Conservation (phyloP, 805 yeast genomes). For the Lachancea waltii region DNA sequence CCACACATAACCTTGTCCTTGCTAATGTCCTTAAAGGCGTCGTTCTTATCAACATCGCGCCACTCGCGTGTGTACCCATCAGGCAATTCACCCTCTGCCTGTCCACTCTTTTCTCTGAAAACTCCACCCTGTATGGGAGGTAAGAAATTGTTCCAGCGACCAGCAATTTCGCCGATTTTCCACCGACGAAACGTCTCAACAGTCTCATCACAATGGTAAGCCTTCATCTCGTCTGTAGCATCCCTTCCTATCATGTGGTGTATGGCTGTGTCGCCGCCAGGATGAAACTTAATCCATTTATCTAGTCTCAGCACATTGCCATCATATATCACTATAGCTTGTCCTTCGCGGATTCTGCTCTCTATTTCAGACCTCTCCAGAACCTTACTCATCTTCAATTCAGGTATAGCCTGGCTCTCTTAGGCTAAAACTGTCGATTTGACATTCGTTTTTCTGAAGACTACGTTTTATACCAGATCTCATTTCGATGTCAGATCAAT, state of each 20-base stretch:
- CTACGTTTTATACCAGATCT: too few species aligned
- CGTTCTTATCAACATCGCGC: conserved; percentile 4
- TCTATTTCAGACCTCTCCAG: conserved; percentile 45
- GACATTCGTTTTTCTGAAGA: too few species aligned
- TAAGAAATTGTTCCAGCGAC: conserved; percentile 63
- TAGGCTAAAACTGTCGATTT: too few species aligned
- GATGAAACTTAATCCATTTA: conserved; percentile 67
- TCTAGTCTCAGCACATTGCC: conserved; percentile 57
- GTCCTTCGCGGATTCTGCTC: conserved; percentile 58
- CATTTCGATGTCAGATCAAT: too few species aligned
- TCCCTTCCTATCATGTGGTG: conserved; percentile 82
- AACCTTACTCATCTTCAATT: conserved; percentile 12
- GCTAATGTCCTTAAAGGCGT: conserved; percentile 5
- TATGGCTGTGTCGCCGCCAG: conserved; percentile 86
- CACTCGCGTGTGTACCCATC: conserved; percentile 5
- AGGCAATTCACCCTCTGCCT: conserved; percentile 7
- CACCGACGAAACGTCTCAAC: conserved; percentile 45
- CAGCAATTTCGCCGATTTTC: conserved; percentile 58
- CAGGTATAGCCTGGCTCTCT: too few species aligned
- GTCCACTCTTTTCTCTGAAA: conserved; percentile 33
- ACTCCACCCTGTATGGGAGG: conserved; percentile 88
- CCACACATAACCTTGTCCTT: conserved; percentile 33
- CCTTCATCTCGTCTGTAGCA: conserved; percentile 86
- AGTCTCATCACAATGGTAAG: conserved; percentile 66
- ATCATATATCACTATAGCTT: conserved; percentile 61